A percentile compares a stretch with the other conserved stretches of the same genome.
phyloP scores from a whole-genome alignment of 2,329 filamentous ascomycete genomes.

The Lachnellula hyalina region DNA sequence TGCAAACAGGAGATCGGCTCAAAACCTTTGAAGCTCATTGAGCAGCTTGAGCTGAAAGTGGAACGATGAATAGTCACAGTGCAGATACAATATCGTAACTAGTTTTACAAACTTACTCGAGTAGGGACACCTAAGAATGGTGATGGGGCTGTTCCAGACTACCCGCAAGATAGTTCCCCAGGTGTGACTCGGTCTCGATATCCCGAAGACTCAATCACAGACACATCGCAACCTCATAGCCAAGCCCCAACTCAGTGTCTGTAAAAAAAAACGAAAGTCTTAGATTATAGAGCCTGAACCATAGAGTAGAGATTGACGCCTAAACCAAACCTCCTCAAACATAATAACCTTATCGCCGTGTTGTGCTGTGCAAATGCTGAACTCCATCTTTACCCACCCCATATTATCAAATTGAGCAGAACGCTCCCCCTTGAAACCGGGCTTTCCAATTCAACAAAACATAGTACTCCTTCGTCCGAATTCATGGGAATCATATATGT shows the following conservation, averaged over 20 bases:
- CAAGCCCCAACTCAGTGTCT: not conserved
- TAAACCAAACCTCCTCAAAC: slow-evolving; percentile 10
- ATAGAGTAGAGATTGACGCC: slow-evolving; percentile 17
- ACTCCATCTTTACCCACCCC: slow-evolving; percentile 18
- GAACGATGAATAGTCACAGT: not conserved
- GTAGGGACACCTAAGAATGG: not conserved
- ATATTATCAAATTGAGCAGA: slow-evolving; percentile 16
- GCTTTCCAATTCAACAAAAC: slow-evolving; percentile 5
- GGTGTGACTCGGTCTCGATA: not conserved
- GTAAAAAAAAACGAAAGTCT: not conserved
- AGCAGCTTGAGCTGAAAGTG: not conserved
- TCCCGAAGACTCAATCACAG: not conserved
- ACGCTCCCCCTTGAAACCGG: slow-evolving; percentile 8
- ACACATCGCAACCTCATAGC: not conserved
- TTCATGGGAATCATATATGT: slow-evolving; percentile 27
- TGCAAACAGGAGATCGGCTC: not conserved
- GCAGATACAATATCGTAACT: not conserved
- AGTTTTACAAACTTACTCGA: not conserved
- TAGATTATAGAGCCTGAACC: slow-evolving; percentile 10
- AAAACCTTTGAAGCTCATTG: not conserved
- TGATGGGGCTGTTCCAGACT: not conserved
- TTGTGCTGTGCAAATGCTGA: slow-evolving; percentile 14
- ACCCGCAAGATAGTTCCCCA: not conserved
- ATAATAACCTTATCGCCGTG: slow-evolving; percentile 4
- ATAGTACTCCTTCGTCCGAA: slow-evolving; percentile 26